Percentiles rank a stretch among this genome's conserved stretches.
These are phyloP conservation scores for Colletotrichum eleusines DNA, from an alignment of 2,329 filamentous ascomycete species.

Conservation along the genomic window DNA sequence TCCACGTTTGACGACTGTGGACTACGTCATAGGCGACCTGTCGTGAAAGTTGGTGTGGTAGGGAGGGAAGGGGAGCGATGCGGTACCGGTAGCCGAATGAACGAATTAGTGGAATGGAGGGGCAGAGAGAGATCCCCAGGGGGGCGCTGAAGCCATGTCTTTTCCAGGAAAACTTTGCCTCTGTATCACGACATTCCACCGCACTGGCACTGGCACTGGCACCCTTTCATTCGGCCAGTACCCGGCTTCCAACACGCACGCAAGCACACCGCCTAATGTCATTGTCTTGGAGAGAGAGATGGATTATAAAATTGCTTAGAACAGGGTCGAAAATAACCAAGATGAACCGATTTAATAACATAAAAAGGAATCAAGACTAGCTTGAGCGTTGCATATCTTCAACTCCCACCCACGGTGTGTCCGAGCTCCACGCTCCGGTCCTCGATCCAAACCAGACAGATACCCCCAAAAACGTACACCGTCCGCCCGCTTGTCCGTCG, in stretches of 20 bases:
- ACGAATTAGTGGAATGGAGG: background rate
- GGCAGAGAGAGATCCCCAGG: background rate
- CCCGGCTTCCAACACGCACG: background rate
- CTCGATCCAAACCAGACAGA: background rate
- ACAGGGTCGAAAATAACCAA: too few species aligned
- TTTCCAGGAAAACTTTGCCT: background rate
- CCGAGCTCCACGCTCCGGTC: background rate
- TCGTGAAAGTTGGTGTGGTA: constrained; percentile 21
- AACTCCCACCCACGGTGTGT: background rate
- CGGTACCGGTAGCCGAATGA: background rate
- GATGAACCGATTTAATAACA: background rate
- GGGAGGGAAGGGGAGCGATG: background rate
- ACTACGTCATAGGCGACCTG: constrained; percentile 36
- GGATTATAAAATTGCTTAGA: background rate
- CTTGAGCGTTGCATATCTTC: background rate
- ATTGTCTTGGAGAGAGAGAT: background rate
- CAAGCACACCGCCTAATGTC: background rate
- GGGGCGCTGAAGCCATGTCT: background rate
- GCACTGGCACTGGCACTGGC: background rate
- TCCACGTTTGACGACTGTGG: constrained; percentile 34
- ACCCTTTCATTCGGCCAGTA: background rate
- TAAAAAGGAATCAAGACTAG: background rate
- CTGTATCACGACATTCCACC: constrained; percentile 6
- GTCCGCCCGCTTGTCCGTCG: background rate
- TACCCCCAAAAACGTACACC: background rate